These are phyloP conservation scores for Cutaneotrichosporon dermatis DNA, from an alignment of 1,284 basidiomycete species.

Conservation along the genomic window DNA sequence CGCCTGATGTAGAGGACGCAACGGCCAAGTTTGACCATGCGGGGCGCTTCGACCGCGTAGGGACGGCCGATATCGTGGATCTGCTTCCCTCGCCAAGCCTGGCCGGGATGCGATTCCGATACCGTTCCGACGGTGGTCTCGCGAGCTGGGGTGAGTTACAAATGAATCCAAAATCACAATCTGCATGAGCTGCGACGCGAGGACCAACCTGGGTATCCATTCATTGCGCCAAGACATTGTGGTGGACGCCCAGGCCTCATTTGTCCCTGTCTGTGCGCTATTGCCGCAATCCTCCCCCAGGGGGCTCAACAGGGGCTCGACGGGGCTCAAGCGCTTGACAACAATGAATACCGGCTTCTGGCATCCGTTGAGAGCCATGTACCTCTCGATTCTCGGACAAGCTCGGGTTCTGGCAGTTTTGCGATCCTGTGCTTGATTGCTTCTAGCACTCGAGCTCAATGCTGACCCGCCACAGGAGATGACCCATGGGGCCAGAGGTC, in stretches of 20 bases:
- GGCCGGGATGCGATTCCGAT: neutral
- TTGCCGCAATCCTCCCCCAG: too few relatives aligned
- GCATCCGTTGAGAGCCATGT: neutral
- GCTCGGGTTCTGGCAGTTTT: neutral
- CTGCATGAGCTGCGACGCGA: too few relatives aligned
- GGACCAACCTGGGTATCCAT: too few relatives aligned
- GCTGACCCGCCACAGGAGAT: neutral
- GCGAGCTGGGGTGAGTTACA: constrained; percentile 2
- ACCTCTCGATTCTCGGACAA: neutral
- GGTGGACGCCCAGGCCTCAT: too few relatives aligned
- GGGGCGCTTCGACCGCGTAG: neutral
- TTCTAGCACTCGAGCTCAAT: too few relatives aligned
- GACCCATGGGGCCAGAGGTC: neutral
- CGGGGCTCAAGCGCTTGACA: too few relatives aligned
- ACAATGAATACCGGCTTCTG: too few relatives aligned
- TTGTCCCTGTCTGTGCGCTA: too few relatives aligned
- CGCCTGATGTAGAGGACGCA: neutral
- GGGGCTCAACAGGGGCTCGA: too few relatives aligned
- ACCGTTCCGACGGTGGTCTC: neutral
- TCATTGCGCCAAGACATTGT: too few relatives aligned
- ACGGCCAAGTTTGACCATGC: constrained; percentile 1
- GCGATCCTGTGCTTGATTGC: too few relatives aligned
- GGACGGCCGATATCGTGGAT: neutral
- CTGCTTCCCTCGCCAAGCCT: neutral
- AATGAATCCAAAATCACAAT: neutral